Conservation (phyloP, 805 yeast species). For the Saccharomycopsis fibuligera region DNA sequence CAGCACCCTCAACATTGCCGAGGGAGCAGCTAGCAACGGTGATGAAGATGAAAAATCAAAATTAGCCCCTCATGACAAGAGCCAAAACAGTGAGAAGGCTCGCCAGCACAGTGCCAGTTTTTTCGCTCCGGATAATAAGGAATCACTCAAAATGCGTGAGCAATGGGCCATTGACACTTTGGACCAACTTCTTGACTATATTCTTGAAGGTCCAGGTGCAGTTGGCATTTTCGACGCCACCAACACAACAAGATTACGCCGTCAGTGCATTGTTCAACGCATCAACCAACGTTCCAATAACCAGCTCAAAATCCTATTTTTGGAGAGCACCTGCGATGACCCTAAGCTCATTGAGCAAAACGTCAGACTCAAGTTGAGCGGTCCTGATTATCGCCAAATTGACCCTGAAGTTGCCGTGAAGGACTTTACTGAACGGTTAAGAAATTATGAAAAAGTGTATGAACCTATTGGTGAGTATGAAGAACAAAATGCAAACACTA, state of each 20-base stretch:
- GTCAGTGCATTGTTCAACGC: slow-evolving; percentile 40
- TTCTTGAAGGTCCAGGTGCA: slow-evolving; percentile 74
- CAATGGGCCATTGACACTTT: slow-evolving; percentile 96
- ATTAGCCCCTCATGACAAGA: too few relatives aligned
- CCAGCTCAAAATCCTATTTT: slow-evolving; percentile 68
- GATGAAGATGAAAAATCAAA: slow-evolving; percentile 2
- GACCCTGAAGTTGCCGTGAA: slow-evolving; percentile 71
- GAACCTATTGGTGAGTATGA: slow-evolving; percentile 83
- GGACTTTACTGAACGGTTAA: slow-evolving; percentile 76
- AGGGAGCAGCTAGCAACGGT: slow-evolving; percentile 11
- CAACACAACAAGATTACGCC: slow-evolving; percentile 62
- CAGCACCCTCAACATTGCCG: slow-evolving; percentile 5
- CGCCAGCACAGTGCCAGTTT: slow-evolving; percentile 68
- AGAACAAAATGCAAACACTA: slow-evolving; percentile 36
- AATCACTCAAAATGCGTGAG: slow-evolving; percentile 65
- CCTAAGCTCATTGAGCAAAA: slow-evolving; percentile 73
- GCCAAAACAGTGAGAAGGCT: background rate
- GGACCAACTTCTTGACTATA: slow-evolving; percentile 74
- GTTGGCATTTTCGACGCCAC: slow-evolving; percentile 92
- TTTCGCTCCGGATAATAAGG: slow-evolving; percentile 72
- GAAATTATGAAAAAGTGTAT: slow-evolving; percentile 82
- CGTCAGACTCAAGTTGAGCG: slow-evolving; percentile 76
- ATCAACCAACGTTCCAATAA: slow-evolving; percentile 39
- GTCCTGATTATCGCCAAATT: slow-evolving; percentile 89
- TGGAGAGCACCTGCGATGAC: slow-evolving; percentile 86